Percentiles rank a stretch among this genome's conserved stretches.
These are phyloP conservation scores for Thielaviopsis euricoi DNA, from an alignment of 2,329 filamentous ascomycete species.

Conservation along the genomic window DNA sequence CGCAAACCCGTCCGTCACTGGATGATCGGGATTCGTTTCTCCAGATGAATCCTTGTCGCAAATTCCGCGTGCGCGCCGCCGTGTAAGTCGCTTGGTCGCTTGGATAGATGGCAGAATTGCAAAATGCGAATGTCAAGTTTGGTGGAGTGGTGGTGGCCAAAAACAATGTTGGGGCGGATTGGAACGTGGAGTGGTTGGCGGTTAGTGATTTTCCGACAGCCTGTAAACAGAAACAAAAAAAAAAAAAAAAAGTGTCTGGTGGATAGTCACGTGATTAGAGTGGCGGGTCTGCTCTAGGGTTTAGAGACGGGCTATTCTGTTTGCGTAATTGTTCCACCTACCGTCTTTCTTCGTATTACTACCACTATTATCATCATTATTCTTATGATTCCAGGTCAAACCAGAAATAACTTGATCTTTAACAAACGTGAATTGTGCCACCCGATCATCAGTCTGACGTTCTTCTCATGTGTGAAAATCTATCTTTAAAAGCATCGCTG, in stretches of 20 bases:
- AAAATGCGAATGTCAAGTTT: not conserved
- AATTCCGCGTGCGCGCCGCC: not conserved
- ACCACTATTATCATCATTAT: too few species aligned
- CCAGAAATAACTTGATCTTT: too few species aligned
- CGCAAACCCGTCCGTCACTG: not conserved
- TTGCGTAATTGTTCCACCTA: too few species aligned
- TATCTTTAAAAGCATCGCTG: too few species aligned
- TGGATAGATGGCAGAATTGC: not conserved
- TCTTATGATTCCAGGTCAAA: too few species aligned
- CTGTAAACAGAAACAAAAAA: not conserved
- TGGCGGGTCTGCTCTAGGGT: not conserved
- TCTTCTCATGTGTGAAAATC: too few species aligned
- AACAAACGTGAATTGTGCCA: too few species aligned
- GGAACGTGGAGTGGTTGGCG: conserved; percentile 10
- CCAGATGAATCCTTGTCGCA: not conserved
- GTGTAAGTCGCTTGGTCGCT: not conserved
- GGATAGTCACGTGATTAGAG: not conserved
- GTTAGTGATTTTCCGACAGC: conserved; percentile 7
- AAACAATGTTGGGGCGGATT: conserved; percentile 8
- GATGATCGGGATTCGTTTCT: not conserved
- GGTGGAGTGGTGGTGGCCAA: not conserved
- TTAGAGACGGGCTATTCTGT: not conserved
- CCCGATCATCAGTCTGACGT: too few species aligned
- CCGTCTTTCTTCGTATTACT: too few species aligned
- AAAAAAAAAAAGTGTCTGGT: not conserved